Base-by-base conservation (phyloP, 805 yeast species). In the Danielia oregonensis region DNA sequence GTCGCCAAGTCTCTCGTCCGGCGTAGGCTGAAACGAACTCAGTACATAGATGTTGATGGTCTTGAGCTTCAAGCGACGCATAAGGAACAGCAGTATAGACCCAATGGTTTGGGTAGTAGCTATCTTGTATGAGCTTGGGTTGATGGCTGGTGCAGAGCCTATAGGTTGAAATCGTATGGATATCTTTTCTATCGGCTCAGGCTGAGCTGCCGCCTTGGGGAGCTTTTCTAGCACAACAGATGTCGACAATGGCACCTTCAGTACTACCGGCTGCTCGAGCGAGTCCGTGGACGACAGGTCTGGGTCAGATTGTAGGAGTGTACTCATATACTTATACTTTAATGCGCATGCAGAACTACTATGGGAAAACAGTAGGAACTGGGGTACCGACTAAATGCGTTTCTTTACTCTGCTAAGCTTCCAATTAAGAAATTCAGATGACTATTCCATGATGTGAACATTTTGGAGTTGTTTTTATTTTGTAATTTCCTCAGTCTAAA, bases 131-230 rank as follows among this genome's bases (percentile, higher is more conserved):
- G 73, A 62, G 2, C 64, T 57, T 0, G 84, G 84, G 2, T 51
- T 57, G 3, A 80, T 58, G 3, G 62, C 59, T 1, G 73, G 71
- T 0, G 78, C 65, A 0, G 82, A 70, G 0, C 86, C 86, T 22
- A 80, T 74, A 2, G 86, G 72, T 40, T 71, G 75, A 47, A 81
- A 75, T 23, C 85, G 54, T 6, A 79, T 58, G 1, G 74, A 66
- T 11, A 78, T 57, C 44, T 68, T 72, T 5, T 27, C 40, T 6
- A 16, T 24, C 4, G n/a, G 10, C 5, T 17, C 16, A 7, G 18
- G 26, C 5, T 23, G 26, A 12, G 15, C 27, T 3, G 16, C 9
- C n/a, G 24, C 9, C 2, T 23, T 13, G 5, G 30, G 17, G 1
- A 33, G 13, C 11, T 12, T 21, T 14, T 26, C 22, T 7, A 41